Evolutionary conservation across 345 rosid genomes (phyloP), one percentile per base, ranked within the genome.

Genomic region (Populus euphratica): DNA sequence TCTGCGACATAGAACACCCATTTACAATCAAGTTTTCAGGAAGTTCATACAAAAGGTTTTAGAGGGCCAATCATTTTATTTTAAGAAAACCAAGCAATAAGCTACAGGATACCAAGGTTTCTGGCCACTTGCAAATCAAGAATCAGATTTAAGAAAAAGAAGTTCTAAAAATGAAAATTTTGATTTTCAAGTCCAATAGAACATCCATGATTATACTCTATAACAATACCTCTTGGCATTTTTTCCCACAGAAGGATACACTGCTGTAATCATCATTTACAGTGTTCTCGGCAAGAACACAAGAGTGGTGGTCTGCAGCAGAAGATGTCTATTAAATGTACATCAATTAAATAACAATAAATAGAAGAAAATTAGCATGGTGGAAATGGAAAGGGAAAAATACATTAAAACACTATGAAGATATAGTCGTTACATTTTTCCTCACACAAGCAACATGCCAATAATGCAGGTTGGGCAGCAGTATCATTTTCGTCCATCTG

Each of bases 291-390:
- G 65, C 79, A 79, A 43, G 86, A 78, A 83, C 77, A 77, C 99
- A 96, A 18, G 85, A 75, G 68, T 70, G 84, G 86, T 96, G 99
- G 90, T 90, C 99, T 96, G 85, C 88, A 86, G 75, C 68, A 83
- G 70, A 80, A 61, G 69, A 73, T 44, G 76, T 61, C 49, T 12
- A 47, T 82, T 78, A 79, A 59, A 79, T 75, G 39, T 18, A 16
- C 29, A 41, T 38, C 47, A 64, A 31, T 35, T 62, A 69, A 36
- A 49, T 25, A 25, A 49, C 59, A 74, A 8, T 68, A 33, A 20
- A 20, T 62, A 21, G 14, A 6, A 56, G 20, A 44, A 10, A 73
- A 39, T 41, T 38, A 21, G 23, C 44, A 62, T 27, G 47, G 14
- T 33, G 44, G 35, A 67, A 52, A 41, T 33, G 5, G 4, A 47